Evolutionary conservation across 257 asterid genomes (phyloP), one percentile per base, ranked within the genome.

Genomic region (Craterostigma plantagineum): DNA sequence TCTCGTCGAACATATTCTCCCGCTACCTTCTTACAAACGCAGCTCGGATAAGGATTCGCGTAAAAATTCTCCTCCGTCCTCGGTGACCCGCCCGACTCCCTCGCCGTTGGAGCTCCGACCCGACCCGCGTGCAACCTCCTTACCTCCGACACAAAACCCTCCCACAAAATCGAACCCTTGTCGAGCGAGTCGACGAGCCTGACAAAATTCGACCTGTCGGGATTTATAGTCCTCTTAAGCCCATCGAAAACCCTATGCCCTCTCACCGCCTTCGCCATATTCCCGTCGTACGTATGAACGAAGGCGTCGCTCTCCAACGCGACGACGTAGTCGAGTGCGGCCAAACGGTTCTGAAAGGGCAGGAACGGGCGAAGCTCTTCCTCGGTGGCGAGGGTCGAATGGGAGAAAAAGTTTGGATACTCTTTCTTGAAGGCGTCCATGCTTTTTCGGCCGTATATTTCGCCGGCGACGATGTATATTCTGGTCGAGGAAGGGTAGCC

Each of bases 221-320:
- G 99, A 52, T 72, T 83, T 50, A 90, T 77, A 1, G 99, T 90
- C 69, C 76, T 77, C 35, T 66, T 63, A 41, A 79, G 84, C 11
- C 96, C 99, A 42, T 79, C 85, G 35, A 83, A 90, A 48, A 71
- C 60, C 48, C 99, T 53, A 46, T 90, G 99, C 14, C 99, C 99
- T 52, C 84, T 94, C 27, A 90, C 99, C 0, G 96, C 92, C 73
- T 90, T 90, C 0, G 99, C 99, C 99, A 90, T 90, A 44, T 90
- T 90, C 18, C 99, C 99, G 33, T 90, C 99, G 1, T 90, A 83
- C 2, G 99, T 80, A 46, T 90, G 83, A 10, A 76, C 73, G 30
- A 90, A 90, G 17, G 64, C 87, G 35, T 90, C 96, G 10, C 99
- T 90, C 17, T 80, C 91, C 16, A 83, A 72, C 27, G 99, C 99